Evolutionary conservation across 2,329 filamentous ascomycete genomes (phyloP).

Genomic region (Apiospora rasikravindrae): DNA sequence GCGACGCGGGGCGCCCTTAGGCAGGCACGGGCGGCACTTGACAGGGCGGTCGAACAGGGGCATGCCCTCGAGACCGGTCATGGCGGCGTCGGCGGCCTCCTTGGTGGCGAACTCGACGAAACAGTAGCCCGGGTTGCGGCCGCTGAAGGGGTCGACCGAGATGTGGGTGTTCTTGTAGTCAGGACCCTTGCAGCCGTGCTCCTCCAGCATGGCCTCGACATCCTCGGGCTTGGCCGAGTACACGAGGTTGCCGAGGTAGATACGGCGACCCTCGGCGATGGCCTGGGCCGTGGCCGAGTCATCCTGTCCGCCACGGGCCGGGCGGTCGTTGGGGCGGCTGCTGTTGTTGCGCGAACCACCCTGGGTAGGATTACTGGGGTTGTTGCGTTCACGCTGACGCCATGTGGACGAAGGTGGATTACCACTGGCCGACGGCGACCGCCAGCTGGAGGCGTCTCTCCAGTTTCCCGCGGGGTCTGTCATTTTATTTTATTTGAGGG

Average conservation of each 20-base stretch:
- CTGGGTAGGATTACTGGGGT: background rate
- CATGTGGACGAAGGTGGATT: slow-evolving; percentile 16
- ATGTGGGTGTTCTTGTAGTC: slow-evolving; percentile 64
- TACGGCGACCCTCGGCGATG: slow-evolving; percentile 43
- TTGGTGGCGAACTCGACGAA: slow-evolving; percentile 70
- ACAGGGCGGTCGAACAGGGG: slow-evolving; percentile 63
- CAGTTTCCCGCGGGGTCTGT: slow-evolving; percentile 10
- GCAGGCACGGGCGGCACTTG: slow-evolving; percentile 68
- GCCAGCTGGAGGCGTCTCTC: slow-evolving; percentile 14
- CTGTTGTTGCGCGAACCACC: background rate
- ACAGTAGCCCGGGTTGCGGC: slow-evolving; percentile 75
- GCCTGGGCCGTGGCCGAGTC: slow-evolving; percentile 1
- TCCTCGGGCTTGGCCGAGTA: slow-evolving; percentile 54
- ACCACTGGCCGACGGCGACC: background rate
- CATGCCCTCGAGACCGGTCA: slow-evolving; percentile 59
- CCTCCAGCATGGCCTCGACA: slow-evolving; percentile 41
- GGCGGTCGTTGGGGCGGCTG: background rate
- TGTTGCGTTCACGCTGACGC: slow-evolving; percentile 15
- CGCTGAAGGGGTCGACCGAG: slow-evolving; percentile 70
- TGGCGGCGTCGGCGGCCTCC: slow-evolving; percentile 62
- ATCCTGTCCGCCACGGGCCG: background rate
- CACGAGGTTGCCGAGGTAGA: slow-evolving; percentile 70
- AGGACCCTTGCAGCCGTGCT: slow-evolving; percentile 41
- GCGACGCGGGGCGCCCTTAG: slow-evolving; percentile 46
- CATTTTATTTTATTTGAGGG: background rate